Evolutionary conservation across 768 basidiomycete genomes (phyloP).

Genomic region (Grammothele lineata): DNA sequence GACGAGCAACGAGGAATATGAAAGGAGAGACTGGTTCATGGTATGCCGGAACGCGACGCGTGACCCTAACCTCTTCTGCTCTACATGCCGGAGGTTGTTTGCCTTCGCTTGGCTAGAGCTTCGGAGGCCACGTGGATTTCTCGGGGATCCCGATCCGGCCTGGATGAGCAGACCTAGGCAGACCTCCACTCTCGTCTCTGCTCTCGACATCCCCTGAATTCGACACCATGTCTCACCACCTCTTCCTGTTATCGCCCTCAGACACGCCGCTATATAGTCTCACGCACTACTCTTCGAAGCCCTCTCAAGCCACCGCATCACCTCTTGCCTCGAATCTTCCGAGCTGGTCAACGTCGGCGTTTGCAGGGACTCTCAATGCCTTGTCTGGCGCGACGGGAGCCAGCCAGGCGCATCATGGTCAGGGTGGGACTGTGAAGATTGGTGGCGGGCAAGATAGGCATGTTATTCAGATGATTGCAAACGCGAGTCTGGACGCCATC

Average conservation of each 20-base stretch:
- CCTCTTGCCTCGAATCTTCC: slow-evolving; percentile 81
- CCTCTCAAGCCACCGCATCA: slow-evolving; percentile 49
- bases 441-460: slow-evolving; percentile 85
- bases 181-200: too few relatives aligned
- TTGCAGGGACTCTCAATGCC: slow-evolving; percentile 85
- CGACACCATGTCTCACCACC: slow-evolving; percentile 72
- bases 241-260: slow-evolving; percentile 81
- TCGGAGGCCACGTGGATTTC: too few relatives aligned
- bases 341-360: slow-evolving; percentile 88
- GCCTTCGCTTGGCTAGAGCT: too few relatives aligned
- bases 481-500: slow-evolving; percentile 90
- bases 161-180: too few relatives aligned
- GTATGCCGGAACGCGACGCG: too few relatives aligned
- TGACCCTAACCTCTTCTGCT: too few relatives aligned
- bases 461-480: slow-evolving; percentile 98
- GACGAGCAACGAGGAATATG: too few relatives aligned
- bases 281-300: slow-evolving; percentile 78
- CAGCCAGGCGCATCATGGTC: slow-evolving; percentile 54
- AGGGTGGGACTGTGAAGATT: slow-evolving; percentile 61
- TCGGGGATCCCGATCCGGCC: too few relatives aligned
- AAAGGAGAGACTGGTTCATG: too few relatives aligned
- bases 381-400: slow-evolving; percentile 81
- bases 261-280: slow-evolving; percentile 84
- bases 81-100: too few relatives aligned
- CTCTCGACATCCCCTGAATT: too few relatives aligned